Percentiles rank a stretch among this genome's conserved stretches.
phyloP scores from a whole-genome alignment of 306 rosid species.

The Herpetospermum pedunculosum region DNA sequence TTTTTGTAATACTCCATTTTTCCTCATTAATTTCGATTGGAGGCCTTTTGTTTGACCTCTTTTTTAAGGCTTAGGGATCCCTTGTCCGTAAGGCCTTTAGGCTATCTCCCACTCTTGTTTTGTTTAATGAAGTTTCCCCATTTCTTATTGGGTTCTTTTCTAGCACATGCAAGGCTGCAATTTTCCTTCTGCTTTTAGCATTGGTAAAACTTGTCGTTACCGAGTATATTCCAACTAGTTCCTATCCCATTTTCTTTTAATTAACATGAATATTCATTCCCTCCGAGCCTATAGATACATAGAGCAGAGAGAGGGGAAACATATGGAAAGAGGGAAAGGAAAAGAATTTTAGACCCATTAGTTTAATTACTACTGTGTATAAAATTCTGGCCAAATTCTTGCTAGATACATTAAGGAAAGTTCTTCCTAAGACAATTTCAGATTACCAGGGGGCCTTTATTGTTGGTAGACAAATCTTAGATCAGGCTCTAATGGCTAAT shows the following conservation, averaged over 20 bases:
- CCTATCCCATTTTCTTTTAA: neutral
- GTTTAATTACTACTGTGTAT: too few relatives aligned
- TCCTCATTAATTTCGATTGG: neutral
- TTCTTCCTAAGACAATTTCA: too few relatives aligned
- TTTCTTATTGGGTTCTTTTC: neutral
- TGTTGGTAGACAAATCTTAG: neutral
- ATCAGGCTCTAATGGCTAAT: neutral
- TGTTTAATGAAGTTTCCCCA: neutral
- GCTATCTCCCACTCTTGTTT: neutral
- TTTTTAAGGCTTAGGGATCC: neutral
- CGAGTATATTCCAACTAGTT: neutral
- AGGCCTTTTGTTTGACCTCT: neutral
- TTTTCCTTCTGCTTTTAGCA: too few relatives aligned
- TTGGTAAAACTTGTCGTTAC: too few relatives aligned
- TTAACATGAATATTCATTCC: neutral
- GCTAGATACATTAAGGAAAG: too few relatives aligned
- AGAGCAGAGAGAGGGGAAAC: neutral
- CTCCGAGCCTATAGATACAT: neutral
- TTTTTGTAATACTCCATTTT: neutral
- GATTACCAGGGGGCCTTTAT: neutral
- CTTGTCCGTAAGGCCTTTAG: neutral
- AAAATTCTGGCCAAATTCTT: too few relatives aligned
- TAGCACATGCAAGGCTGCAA: too few relatives aligned
- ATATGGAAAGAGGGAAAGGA: too few relatives aligned
- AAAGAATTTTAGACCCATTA: too few relatives aligned